Percentiles rank a stretch among this genome's conserved stretches.
These are phyloP conservation scores for Tolypocladium inflatum DNA, from an alignment of 2,329 filamentous ascomycete genomes.

Conservation along the genomic window DNA sequence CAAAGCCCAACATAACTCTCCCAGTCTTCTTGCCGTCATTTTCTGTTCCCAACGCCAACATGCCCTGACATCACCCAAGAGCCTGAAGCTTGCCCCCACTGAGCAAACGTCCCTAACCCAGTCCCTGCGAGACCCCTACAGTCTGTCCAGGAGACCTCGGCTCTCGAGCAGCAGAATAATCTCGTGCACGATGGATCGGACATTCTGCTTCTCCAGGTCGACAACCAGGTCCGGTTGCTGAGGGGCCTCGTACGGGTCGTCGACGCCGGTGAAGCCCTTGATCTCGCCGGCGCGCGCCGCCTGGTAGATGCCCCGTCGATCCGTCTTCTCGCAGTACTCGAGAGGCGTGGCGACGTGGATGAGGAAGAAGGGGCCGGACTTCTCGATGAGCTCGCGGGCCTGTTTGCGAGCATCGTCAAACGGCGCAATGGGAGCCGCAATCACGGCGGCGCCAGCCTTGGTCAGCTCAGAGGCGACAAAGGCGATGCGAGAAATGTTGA, in stretches of 20 bases:
- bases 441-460: slow-evolving; percentile 84
- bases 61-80: background rate
- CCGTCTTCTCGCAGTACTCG: slow-evolving; percentile 89
- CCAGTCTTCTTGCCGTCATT: no score
- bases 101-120: no score
- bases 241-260: slow-evolving; percentile 90
- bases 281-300: slow-evolving; percentile 82
- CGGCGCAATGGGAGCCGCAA: slow-evolving; percentile 91
- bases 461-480: slow-evolving; percentile 96
- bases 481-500: slow-evolving; percentile 90
- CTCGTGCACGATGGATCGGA: slow-evolving; percentile 91
- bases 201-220: slow-evolving; percentile 75
- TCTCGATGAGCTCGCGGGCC: slow-evolving; percentile 78
- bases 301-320: slow-evolving; percentile 83
- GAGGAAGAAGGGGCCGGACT: slow-evolving; percentile 86
- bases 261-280: slow-evolving; percentile 96
- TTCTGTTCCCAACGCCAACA: no score
- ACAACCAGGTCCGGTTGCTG: slow-evolving; percentile 75
- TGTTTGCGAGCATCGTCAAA: slow-evolving; percentile 70
- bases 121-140: slow-evolving; percentile 24
- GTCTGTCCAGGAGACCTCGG: slow-evolving; percentile 72
- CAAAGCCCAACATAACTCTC: no score
- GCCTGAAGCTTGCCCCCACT: background rate
- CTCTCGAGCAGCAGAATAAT: slow-evolving; percentile 90
- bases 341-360: slow-evolving; percentile 90